Evolutionary conservation across 345 rosid species (phyloP), one percentile per base, ranked within the genome.

Genomic region (Physaria fendleri): DNA sequence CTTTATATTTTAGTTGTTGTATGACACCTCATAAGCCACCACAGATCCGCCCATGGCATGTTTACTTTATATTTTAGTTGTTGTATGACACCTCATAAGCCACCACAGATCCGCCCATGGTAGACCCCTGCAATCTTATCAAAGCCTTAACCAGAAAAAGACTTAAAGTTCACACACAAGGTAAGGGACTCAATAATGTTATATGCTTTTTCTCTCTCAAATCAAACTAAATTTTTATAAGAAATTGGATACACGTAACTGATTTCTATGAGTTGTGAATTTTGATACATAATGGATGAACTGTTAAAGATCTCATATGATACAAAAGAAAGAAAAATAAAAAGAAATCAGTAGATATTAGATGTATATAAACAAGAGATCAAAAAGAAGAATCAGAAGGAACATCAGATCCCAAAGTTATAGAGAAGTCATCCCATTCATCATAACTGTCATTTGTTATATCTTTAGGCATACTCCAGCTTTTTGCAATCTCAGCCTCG

Each of bases 381-480:
- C 74, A 88, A 45, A 82, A 71, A 28, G 70, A 75, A 67, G 76
- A 65, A 56, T 81, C 81, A 0, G 71, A 65, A 8, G 95, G 87
- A 62, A 86, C 68, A 8, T 92, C 78, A 46, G 81, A 79, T 57
- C 87, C 95, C 12, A 82, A 92, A 71, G 75, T 72, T 87, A 81
- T 75, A 44, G 95, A 82, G 63, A 76, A 80, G 68, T 84, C 96
- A 74, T 92, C 90, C 65, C 85, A 48, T 29, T 79, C 82, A 64
- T 82, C 81, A 8, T 81, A 47, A 35, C 39, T 32, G 16, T 16
- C 46, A 37, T 28, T 35, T 45, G 27, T 55, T 51, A 78, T 64
- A 45, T 77, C 77, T 71, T 74, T 80, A 12, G 88, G 95, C 72
- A 80, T 75, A 43, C 88, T 84, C 93, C 90, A 84, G 66, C 79